Evolutionary conservation across 495 filamentous ascomycete species (phyloP), one percentile per base, ranked within the genome.

Genomic region (Alectoria sarmentosa): DNA sequence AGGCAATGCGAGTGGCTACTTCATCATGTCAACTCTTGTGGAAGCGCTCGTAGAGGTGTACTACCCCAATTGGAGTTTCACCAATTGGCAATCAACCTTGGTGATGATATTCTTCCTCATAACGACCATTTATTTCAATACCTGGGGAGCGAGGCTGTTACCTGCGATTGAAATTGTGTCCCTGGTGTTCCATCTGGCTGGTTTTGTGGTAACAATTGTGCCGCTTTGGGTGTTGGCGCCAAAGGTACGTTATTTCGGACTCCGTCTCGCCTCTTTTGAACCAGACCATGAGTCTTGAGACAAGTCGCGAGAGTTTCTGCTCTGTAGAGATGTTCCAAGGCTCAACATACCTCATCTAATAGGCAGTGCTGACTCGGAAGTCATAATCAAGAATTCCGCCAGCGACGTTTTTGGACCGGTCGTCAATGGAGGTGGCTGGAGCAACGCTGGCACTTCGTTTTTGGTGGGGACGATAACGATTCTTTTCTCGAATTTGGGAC

Each of bases 401-500:
- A 55, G 52, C 19, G 52, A 55, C 11, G 30, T 55, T 21, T 55
- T 55, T 36, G 52, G 52, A 55, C 28, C 28, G 3, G 10, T 55
- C 3, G 30, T 55, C 30, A 55, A 55, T 55, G 15, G 30, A 19
- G 52, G 52, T 2, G 52, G 52, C 2, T 55, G 52, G 52, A 55
- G 30, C n/a, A 55, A 11, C 13, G 8, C 28, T 34, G 52, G 52
- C 8, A 55, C 52, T 10, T 19, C 52, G 17, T 55, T 55, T 55
- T 10, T 55, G 52, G 52, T 55, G 1, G 52, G 52, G 7, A 55
- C 30, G 52, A 55, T 55, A 19, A 55, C 52, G 15, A 55, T 55
- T 10, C 52, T 55, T 36, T 55, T 55, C 52, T 55, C 52, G 17
- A 55, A 55, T n/a, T 34, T 55, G 52, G 52, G 52, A 34, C 52